Conservation (phyloP, 352 stramenopile genomes). For the Aphanomyces astaci region DNA sequence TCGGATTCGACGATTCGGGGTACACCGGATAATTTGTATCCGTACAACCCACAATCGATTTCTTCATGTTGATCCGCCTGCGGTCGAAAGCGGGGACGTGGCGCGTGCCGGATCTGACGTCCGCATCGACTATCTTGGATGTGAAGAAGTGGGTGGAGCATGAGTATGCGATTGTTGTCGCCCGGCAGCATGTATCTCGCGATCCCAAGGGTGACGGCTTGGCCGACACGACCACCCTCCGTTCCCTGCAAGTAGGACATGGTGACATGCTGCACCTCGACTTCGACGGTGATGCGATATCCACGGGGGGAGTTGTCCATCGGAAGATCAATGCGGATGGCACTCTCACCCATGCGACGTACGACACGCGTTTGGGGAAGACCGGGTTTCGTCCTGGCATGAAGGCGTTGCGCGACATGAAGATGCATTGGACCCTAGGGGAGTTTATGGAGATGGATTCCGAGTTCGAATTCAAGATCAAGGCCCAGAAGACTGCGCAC, state of each 20-base stretch:
- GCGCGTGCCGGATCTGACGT: slow-evolving; percentile 59
- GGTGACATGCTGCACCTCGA: slow-evolving; percentile 77
- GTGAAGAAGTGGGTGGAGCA: slow-evolving; percentile 70
- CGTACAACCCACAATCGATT: neutral
- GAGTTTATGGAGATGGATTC: slow-evolving; percentile 97
- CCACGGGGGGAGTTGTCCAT: slow-evolving; percentile 32
- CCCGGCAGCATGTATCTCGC: slow-evolving; percentile 44
- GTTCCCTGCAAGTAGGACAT: slow-evolving; percentile 49
- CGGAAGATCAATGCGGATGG: slow-evolving; percentile 77
- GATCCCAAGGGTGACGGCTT: slow-evolving; percentile 40
- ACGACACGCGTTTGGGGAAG: slow-evolving; percentile 64
- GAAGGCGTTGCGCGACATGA: slow-evolving; percentile 95
- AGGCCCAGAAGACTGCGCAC: slow-evolving; percentile 85
- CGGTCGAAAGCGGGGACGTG: slow-evolving; percentile 85
- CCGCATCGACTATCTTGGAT: slow-evolving; percentile 54
- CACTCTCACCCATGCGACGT: slow-evolving; percentile 65
- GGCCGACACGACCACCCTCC: slow-evolving; percentile 47
- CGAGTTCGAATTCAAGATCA: slow-evolving; percentile 97
- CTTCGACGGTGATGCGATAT: slow-evolving; percentile 61
- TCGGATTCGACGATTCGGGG: neutral
- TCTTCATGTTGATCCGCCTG: slow-evolving; percentile 68
- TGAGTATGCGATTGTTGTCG: slow-evolving; percentile 53
- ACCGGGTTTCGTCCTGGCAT: slow-evolving; percentile 92
- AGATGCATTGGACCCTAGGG: slow-evolving; percentile 97
- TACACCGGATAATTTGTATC: neutral